Conservation (phyloP, 2,329 filamentous ascomycete species). For the Helicocarpus griseus region DNA sequence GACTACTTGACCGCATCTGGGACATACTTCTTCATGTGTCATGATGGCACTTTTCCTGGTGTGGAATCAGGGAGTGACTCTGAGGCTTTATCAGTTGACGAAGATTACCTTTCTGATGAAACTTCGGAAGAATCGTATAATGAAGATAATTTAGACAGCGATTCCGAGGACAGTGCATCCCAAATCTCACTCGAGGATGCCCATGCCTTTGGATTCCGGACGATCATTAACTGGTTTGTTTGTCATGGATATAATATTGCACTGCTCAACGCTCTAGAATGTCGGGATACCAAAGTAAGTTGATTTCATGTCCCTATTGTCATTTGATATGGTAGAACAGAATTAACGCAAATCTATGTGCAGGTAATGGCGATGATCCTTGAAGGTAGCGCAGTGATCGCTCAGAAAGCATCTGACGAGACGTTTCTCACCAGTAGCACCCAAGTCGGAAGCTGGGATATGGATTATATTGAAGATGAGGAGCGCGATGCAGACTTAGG, state of each 20-base stretch:
- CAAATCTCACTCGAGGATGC: neutral
- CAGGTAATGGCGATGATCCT: conserved; percentile 43
- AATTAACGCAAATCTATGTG: neutral
- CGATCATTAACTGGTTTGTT: conserved; percentile 48
- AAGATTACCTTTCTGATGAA: conserved; percentile 13
- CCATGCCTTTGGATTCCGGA: conserved; percentile 24
- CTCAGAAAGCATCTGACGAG: neutral
- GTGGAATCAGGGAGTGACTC: conserved; percentile 3
- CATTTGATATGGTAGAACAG: conserved; percentile 8
- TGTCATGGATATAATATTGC: conserved; percentile 50
- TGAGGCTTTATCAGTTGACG: conserved; percentile 9
- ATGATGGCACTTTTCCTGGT: conserved; percentile 44
- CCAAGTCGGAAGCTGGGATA: neutral
- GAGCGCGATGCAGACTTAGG: neutral
- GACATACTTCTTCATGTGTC: conserved; percentile 59
- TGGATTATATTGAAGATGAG: neutral
- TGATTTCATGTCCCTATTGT: neutral
- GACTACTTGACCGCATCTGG: conserved; percentile 46
- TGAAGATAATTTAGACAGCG: conserved; percentile 14
- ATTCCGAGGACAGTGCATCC: conserved; percentile 10
- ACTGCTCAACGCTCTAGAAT: conserved; percentile 54
- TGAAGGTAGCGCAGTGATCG: conserved; percentile 17
- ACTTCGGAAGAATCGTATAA: conserved; percentile 8
- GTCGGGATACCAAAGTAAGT: conserved; percentile 52
- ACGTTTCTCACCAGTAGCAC: neutral